Percentiles rank a stretch among this genome's conserved stretches.
phyloP scores from a whole-genome alignment of 2,329 filamentous ascomycete genomes.

The Leptosphaerulina australis region DNA sequence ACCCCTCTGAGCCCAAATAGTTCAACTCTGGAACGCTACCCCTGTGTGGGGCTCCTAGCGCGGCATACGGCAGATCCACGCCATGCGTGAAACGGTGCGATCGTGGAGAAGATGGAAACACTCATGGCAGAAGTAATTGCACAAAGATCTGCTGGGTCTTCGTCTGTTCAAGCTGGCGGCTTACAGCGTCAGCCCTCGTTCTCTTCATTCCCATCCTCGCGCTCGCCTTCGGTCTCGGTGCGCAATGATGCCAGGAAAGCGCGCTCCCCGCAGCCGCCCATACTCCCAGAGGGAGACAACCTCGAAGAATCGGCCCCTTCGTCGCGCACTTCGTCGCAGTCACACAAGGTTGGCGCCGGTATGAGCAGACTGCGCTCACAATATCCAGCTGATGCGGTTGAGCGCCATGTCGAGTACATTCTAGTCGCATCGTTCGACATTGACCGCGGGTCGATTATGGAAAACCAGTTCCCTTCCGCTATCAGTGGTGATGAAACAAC shows the following conservation, averaged over 20 bases:
- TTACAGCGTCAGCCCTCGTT: conserved; percentile 52
- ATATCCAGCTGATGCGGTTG: conserved; percentile 54
- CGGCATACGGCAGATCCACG: conserved; percentile 26
- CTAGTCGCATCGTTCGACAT: conserved; percentile 97
- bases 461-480: conserved; percentile 92
- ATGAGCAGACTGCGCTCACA: conserved; percentile 51
- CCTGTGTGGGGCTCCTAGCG: conserved; percentile 29
- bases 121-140: conserved; percentile 43
- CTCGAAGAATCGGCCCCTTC: conserved; percentile 34
- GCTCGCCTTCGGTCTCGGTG: conserved; percentile 47
- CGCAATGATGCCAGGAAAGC: conserved; percentile 43
- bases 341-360: conserved; percentile 4
- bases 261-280: conserved; percentile 46
- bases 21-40: conserved; percentile 14
- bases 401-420: conserved; percentile 99
- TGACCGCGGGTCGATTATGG: conserved; percentile 94
- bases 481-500: conserved; percentile 98
- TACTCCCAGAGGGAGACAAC: conserved; percentile 43
- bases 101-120: conserved; percentile 29
- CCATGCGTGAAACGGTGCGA: conserved; percentile 21
- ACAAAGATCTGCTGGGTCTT: conserved; percentile 28
- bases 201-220: conserved; percentile 51
- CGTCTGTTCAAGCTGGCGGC: conserved; percentile 18
- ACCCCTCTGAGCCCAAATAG: background rate
- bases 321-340: conserved; percentile 36